Base-by-base conservation (phyloP, 257 asterid species). In the Voacanga thouarsii region DNA sequence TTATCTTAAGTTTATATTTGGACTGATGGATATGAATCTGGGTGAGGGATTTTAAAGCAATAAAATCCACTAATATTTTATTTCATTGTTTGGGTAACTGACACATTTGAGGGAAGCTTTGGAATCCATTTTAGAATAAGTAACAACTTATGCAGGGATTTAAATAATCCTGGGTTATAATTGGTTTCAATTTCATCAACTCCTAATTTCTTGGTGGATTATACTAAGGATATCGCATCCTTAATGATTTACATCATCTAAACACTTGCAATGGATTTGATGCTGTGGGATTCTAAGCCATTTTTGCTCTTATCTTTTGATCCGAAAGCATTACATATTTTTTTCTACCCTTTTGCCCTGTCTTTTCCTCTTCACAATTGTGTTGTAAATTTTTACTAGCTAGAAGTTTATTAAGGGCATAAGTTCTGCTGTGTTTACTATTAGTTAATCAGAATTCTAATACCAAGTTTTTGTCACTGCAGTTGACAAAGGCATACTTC, bases 401-500 rank as follows among this genome's bases (percentile, higher is more conserved):
- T 23, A 16, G 30, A 23, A 76, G 72, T 59, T 63, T 10, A 41
- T 28, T 5, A 24, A 45, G 11, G 24, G 59, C 53, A 28, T 0
- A 63, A 28, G 41, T 26, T 7, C 21, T 19, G 8, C 24, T 7
- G 12, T 49, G 9, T 45, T 47, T 66, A 5, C 28, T 30, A 12
- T 18, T 45, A 41, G 41, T 28, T 14, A 61, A 28, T 39, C 18
- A 16, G 71, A 43, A 5, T 7, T 49, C 49, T 79, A 12, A 75
- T 80, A 43, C 33, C 45, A 1, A 2, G 16, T 26, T 71, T 49
- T 43, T 77, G 49, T 24, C 45, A 39, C 69, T 88, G 84, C 97
- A 95, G 99, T 89, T 95, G 75, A 89, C 98, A 78, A 94, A 76
- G 91, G 98, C 98, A 67, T 95, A 95, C 87, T 95, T 88, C 74